These are phyloP conservation scores for Taphrina pruni DNA, from an alignment of 1,139 yeast genomes.

Conservation along the genomic window DNA sequence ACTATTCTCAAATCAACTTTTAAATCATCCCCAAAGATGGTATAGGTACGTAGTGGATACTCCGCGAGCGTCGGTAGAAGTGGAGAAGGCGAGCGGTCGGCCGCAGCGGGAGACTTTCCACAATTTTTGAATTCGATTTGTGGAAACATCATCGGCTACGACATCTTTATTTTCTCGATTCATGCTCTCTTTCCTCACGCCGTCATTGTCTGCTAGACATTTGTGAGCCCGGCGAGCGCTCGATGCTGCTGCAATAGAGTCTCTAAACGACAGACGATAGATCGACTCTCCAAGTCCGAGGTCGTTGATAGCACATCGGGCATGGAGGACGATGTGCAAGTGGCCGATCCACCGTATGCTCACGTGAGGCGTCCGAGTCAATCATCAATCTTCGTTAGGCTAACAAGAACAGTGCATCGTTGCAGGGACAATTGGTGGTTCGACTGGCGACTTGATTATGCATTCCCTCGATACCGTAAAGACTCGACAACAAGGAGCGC, in stretches of 20 bases:
- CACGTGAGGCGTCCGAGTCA: slow-evolving; percentile 16
- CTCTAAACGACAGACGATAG: background rate
- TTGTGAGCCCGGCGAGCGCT: background rate
- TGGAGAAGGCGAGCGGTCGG: background rate
- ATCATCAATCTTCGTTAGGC: background rate
- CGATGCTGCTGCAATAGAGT: background rate
- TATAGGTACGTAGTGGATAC: too few relatives aligned
- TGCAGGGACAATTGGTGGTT: slow-evolving; percentile 96
- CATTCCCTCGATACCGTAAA: slow-evolving; percentile 95
- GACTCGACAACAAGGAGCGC: slow-evolving; percentile 94
- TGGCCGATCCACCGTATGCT: slow-evolving; percentile 18
- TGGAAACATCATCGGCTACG: slow-evolving; percentile 17
- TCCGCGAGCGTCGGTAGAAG: background rate
- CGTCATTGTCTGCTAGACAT: background rate
- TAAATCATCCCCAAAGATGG: too few relatives aligned
- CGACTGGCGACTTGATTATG: slow-evolving; percentile 90
- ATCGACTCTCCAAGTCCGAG: background rate
- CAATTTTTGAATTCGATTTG: background rate
- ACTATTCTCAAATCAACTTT: too few relatives aligned
- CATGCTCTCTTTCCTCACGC: background rate
- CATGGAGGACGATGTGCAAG: slow-evolving; percentile 20
- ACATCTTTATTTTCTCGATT: slow-evolving; percentile 15
- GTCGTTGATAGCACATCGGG: background rate
- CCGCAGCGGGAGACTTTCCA: slow-evolving; percentile 2
- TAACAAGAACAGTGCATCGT: slow-evolving; percentile 53